Evolutionary conservation across 2,329 filamentous ascomycete species (phyloP).

Genomic region (Alternaria dauci): DNA sequence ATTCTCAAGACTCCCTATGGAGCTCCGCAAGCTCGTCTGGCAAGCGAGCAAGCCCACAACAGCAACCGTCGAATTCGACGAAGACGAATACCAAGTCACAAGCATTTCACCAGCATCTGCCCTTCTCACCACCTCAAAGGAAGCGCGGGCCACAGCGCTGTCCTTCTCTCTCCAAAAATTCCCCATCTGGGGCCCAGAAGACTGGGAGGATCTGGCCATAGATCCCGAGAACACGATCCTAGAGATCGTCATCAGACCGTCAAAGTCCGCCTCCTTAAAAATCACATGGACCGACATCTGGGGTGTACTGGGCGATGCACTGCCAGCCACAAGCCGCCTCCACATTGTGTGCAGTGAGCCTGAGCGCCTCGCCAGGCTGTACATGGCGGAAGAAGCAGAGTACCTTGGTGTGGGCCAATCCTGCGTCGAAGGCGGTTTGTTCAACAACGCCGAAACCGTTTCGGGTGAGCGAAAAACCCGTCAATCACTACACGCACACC

Average conservation of each 20-base stretch:
- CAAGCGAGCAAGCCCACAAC: constrained; percentile 2
- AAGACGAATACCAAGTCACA: constrained; percentile 16
- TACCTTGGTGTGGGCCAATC: constrained; percentile 20
- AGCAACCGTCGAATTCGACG: constrained; percentile 9
- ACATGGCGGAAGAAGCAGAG: constrained; percentile 24
- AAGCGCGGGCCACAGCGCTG: constrained; percentile 14
- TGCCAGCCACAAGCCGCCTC: constrained; percentile 13
- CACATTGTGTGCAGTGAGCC: constrained; percentile 20
- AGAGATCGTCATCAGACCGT: constrained; percentile 18
- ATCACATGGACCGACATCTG: constrained; percentile 27
- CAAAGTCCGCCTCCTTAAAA: constrained; percentile 10
- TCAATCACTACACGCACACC: constrained; percentile 11
- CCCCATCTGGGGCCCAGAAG: constrained; percentile 13
- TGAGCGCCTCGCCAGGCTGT: constrained; percentile 20
- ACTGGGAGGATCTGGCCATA: constrained; percentile 19
- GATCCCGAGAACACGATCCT: constrained; percentile 15
- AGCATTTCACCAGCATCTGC: constrained; percentile 14
- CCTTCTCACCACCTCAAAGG: constrained; percentile 15
- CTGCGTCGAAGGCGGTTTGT: constrained; percentile 22
- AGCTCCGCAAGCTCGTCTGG: constrained; percentile 10
- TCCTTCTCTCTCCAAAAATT: constrained; percentile 7
- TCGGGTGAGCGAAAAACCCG: constrained; percentile 18
- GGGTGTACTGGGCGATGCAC: constrained; percentile 17
- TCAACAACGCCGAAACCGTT: constrained; percentile 15
- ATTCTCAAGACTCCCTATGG: constrained; percentile 9